Percentiles rank a stretch among this genome's conserved stretches.
Conservation (phyloP, 306 rosid genomes). For the Morella rubra region DNA sequence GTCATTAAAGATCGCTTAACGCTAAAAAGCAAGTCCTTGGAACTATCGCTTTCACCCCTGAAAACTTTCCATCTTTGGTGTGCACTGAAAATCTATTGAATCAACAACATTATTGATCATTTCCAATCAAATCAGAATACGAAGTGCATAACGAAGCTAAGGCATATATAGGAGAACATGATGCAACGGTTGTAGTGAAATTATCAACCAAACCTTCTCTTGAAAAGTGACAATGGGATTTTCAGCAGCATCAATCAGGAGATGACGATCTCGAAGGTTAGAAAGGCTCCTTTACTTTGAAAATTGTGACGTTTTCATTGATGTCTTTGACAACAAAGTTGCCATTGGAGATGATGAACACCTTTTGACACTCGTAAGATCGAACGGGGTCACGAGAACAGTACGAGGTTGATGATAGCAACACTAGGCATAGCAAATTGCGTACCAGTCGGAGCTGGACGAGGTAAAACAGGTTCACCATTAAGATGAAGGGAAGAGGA, state of each 20-base stretch:
- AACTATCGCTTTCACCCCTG: too few relatives aligned
- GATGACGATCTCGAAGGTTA: conserved; percentile 34
- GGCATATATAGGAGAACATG: too few relatives aligned
- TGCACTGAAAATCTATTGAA: too few relatives aligned
- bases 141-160: too few relatives aligned
- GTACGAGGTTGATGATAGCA: conserved; percentile 35
- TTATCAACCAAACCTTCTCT: conserved; percentile 38
- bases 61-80: too few relatives aligned
- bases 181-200: too few relatives aligned
- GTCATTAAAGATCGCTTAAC: too few relatives aligned
- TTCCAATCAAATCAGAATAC: too few relatives aligned
- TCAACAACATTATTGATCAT: too few relatives aligned
- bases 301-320: conserved; percentile 38
- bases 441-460: not conserved
- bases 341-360: conserved; percentile 27
- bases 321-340: conserved; percentile 47
- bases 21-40: too few relatives aligned
- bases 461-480: not conserved
- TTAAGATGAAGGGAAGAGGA: not conserved
- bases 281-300: conserved; percentile 38
- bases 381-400: conserved; percentile 41
- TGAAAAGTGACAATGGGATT: conserved; percentile 40
- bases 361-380: conserved; percentile 44
- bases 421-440: conserved; percentile 10
- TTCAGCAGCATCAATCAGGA: conserved; percentile 44